These are phyloP conservation scores for Solanum lignicaule DNA, from an alignment of 257 asterid species.

Conservation along the genomic window DNA sequence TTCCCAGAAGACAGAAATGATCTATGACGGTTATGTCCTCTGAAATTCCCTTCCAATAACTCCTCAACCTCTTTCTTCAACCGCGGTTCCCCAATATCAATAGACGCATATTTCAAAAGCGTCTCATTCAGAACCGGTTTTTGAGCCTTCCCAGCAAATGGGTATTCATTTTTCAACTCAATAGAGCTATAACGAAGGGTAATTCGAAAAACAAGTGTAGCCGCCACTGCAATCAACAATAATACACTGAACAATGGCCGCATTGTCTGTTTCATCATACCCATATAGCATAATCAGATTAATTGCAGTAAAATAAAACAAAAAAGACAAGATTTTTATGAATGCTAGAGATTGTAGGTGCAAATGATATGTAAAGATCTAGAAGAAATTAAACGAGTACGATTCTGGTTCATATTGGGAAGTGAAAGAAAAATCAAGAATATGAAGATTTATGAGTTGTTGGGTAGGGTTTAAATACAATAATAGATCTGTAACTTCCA, in stretches of 20 bases:
- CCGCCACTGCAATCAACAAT: conserved; percentile 41
- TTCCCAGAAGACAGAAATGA: conserved; percentile 70
- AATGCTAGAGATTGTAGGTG: not conserved
- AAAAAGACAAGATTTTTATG: not conserved
- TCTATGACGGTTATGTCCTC: conserved; percentile 54
- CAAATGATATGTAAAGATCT: conserved; percentile 3
- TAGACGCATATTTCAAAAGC: conserved; percentile 49
- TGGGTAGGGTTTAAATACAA: not conserved
- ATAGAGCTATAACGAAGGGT: conserved; percentile 32
- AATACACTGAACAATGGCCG: conserved; percentile 50
- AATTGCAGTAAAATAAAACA: not conserved
- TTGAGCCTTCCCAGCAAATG: conserved; percentile 11
- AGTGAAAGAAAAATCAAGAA: not conserved
- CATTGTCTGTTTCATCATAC: conserved; percentile 50
- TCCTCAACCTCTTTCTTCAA: conserved; percentile 70
- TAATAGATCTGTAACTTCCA: not conserved
- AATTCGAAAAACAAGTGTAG: conserved; percentile 36
- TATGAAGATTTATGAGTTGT: not conserved
- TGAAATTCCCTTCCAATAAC: conserved; percentile 57
- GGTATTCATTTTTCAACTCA: conserved; percentile 29
- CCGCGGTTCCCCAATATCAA: conserved; percentile 49
- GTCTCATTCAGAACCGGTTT: conserved; percentile 46
- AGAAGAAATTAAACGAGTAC: not conserved
- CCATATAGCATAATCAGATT: not conserved
- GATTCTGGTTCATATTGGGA: not conserved